A percentile compares a stretch with the other conserved stretches of the same genome.
phyloP scores from a whole-genome alignment of 805 yeast genomes.

The Wickerhamia fluorescens region DNA sequence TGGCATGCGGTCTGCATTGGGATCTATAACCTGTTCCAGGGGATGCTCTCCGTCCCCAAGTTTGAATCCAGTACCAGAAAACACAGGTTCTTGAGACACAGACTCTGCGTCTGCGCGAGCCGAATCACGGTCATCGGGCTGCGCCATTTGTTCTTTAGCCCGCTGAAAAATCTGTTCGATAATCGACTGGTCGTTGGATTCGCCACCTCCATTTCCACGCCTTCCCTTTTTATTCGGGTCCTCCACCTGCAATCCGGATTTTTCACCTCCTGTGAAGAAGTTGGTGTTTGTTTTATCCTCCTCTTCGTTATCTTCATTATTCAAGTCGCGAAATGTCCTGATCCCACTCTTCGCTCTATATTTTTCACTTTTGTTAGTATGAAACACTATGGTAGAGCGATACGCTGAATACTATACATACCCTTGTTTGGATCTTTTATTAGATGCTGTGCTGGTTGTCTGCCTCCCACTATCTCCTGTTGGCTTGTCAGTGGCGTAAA shows the following conservation, averaged over 20 bases:
- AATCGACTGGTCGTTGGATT: constrained; percentile 40
- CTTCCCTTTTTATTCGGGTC: constrained; percentile 49
- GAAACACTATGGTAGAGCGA: too few species aligned
- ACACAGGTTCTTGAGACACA: constrained; percentile 21
- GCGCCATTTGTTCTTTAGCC: constrained; percentile 43
- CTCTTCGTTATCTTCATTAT: constrained; percentile 37
- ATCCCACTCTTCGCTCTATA: constrained; percentile 17
- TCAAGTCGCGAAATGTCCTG: constrained; percentile 33
- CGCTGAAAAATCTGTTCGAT: constrained; percentile 63
- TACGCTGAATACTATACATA: too few species aligned
- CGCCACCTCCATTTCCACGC: too few species aligned
- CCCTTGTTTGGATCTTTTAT: background rate
- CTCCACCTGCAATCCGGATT: constrained; percentile 73
- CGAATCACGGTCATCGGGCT: constrained; percentile 29
- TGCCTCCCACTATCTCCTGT: constrained; percentile 2
- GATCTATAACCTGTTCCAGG: constrained; percentile 29
- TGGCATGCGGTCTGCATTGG: constrained; percentile 13
- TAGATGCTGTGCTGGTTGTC: background rate
- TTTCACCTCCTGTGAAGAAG: constrained; percentile 65
- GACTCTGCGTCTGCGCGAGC: too few species aligned
- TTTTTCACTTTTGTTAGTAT: constrained; percentile 3
- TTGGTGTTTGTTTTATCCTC: constrained; percentile 48
- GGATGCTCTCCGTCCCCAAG: constrained; percentile 41
- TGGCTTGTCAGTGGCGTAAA: constrained; percentile 24
- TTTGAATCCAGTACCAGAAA: constrained; percentile 47